Percentiles rank a stretch among this genome's conserved stretches.
phyloP scores from a whole-genome alignment of 2,329 filamentous ascomycete species.

The Trichophyton benhamiae region DNA sequence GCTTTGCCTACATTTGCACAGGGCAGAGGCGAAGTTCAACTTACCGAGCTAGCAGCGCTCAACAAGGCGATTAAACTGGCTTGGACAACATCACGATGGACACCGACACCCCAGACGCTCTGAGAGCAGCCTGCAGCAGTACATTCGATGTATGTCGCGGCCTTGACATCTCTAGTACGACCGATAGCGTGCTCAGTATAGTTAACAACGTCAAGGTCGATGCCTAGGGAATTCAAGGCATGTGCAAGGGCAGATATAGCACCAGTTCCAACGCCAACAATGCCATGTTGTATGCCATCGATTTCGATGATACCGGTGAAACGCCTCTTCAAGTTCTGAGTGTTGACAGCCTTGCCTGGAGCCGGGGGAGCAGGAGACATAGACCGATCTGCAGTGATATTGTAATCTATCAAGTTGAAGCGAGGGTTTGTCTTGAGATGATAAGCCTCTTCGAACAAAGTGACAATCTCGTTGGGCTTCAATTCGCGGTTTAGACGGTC shows the following conservation, averaged over 20 bases:
- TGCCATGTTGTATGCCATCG: conserved; percentile 64
- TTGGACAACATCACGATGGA: conserved; percentile 86
- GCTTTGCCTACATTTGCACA: not conserved
- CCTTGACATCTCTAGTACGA: conserved; percentile 67
- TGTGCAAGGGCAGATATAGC: conserved; percentile 80
- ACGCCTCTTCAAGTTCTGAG: conserved; percentile 62
- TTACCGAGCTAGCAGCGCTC: conserved; percentile 73
- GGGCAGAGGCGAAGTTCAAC: conserved; percentile 25
- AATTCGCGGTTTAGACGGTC: conserved; percentile 76
- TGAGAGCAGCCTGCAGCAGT: conserved; percentile 53
- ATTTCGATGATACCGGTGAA: conserved; percentile 79
- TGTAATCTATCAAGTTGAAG: conserved; percentile 83
- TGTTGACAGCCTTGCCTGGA: conserved; percentile 61
- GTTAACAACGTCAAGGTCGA: conserved; percentile 80
- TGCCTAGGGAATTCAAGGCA: conserved; percentile 63
- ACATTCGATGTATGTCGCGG: conserved; percentile 92
- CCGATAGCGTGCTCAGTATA: conserved; percentile 96
- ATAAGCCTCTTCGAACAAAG: conserved; percentile 80
- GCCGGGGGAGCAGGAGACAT: conserved; percentile 56
- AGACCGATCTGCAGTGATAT: conserved; percentile 73
- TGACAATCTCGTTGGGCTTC: conserved; percentile 67
- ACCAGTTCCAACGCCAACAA: conserved; percentile 74
- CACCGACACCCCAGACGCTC: conserved; percentile 79
- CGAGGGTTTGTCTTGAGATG: conserved; percentile 71
- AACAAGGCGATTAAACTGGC: conserved; percentile 76